Conservation (phyloP, 768 basidiomycete species). For the Tremella mesenterica region DNA sequence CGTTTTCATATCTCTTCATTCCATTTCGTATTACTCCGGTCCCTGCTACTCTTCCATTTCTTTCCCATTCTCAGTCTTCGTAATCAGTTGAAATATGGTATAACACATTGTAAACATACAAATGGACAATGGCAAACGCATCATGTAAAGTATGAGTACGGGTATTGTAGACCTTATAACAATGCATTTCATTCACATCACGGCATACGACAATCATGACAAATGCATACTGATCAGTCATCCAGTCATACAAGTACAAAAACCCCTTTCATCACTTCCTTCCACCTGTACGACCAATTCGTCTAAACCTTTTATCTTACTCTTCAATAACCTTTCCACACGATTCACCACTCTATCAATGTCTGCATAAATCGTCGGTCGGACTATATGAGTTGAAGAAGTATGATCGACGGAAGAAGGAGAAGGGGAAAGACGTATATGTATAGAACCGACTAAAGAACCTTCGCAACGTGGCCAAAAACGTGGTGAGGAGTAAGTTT, state of each 20-base stretch:
- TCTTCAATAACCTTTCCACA: slow-evolving; percentile 64
- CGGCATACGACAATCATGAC: background rate
- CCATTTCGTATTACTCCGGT: background rate
- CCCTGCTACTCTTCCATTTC: background rate
- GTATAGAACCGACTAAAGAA: slow-evolving; percentile 79
- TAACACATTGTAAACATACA: background rate
- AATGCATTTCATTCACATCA: background rate
- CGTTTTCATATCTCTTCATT: background rate
- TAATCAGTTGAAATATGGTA: background rate
- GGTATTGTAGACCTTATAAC: background rate
- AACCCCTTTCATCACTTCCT: slow-evolving; percentile 34
- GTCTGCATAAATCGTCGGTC: slow-evolving; percentile 52
- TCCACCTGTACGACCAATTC: slow-evolving; percentile 89
- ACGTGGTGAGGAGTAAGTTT: slow-evolving; percentile 66
- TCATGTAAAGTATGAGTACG: background rate
- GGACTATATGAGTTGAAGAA: slow-evolving; percentile 47
- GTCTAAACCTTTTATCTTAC: slow-evolving; percentile 68
- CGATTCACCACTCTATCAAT: slow-evolving; percentile 65
- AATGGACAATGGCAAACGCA: background rate
- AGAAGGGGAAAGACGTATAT: slow-evolving; percentile 70
- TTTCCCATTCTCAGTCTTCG: background rate
- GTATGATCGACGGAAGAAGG: slow-evolving; percentile 53
- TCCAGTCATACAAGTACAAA: slow-evolving; percentile 43
- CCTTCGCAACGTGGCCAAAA: slow-evolving; percentile 95
- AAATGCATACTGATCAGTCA: background rate